These are phyloP conservation scores for Penicillium corylophilum DNA, from an alignment of 2,329 filamentous ascomycete genomes.

Conservation along the genomic window DNA sequence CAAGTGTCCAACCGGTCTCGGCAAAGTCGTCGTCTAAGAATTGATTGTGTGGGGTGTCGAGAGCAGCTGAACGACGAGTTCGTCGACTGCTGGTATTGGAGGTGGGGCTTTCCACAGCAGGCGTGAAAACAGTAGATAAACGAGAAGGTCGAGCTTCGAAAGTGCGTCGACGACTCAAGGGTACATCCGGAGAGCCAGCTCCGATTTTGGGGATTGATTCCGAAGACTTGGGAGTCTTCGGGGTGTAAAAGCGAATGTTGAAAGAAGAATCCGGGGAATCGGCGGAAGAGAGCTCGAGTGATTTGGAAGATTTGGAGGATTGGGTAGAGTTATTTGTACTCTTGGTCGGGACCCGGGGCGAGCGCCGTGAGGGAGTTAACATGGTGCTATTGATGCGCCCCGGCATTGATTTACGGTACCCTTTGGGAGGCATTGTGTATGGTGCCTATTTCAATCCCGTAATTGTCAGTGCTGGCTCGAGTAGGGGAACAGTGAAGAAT, in stretches of 20 bases:
- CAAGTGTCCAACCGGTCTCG: conserved; percentile 15
- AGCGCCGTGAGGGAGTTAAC: conserved; percentile 20
- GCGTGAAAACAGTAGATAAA: conserved; percentile 22
- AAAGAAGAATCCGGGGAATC: conserved; percentile 8
- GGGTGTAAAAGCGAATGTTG: conserved; percentile 15
- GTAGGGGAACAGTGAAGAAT: too few species aligned
- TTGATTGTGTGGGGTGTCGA: conserved; percentile 11
- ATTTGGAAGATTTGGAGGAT: conserved; percentile 12
- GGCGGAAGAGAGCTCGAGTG: conserved; percentile 6
- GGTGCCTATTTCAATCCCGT: conserved; percentile 1
- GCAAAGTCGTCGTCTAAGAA: conserved; percentile 13
- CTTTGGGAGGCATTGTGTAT: conserved; percentile 22
- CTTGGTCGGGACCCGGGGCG: conserved; percentile 15
- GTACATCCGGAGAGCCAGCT: conserved; percentile 9
- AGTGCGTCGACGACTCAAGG: conserved; percentile 11
- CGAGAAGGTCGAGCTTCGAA: conserved; percentile 25
- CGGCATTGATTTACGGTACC: conserved; percentile 20
- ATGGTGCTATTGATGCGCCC: conserved; percentile 11
- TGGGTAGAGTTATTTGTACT: conserved; percentile 2
- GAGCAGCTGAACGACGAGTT: conserved; percentile 14
- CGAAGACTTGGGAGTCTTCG: conserved; percentile 12
- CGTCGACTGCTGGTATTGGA: conserved; percentile 13
- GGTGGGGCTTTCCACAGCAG: conserved; percentile 15
- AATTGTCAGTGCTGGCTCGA: conserved; percentile 8
- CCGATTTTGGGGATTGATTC: neutral